These are phyloP conservation scores for Colletotrichum caudatum DNA, from an alignment of 2,329 filamentous ascomycete species.

Conservation along the genomic window DNA sequence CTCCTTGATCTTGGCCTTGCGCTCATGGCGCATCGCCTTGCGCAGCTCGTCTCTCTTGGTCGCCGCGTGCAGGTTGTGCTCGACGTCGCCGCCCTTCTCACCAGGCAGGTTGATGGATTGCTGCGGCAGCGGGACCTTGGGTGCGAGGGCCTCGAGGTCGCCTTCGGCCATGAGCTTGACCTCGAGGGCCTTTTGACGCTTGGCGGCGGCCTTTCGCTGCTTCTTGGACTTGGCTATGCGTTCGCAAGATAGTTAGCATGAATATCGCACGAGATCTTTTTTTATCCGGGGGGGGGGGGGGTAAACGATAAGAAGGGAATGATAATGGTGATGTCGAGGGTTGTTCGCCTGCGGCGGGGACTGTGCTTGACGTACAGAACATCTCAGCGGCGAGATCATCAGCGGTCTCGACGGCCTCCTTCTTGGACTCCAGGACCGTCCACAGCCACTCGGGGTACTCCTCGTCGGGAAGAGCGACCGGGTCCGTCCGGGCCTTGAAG, in stretches of 20 bases:
- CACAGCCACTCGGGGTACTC: conserved; percentile 88
- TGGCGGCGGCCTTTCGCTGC: conserved; percentile 78
- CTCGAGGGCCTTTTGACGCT: conserved; percentile 68
- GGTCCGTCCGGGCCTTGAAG: conserved; percentile 78
- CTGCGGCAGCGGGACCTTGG: conserved; percentile 80
- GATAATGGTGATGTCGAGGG: not conserved
- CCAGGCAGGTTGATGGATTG: conserved; percentile 81
- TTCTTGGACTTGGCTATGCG: conserved; percentile 84
- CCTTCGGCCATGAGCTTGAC: conserved; percentile 71
- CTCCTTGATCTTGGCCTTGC: conserved; percentile 84
- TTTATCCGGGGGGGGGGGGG: not conserved
- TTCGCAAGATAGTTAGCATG: not conserved
- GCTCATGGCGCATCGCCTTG: conserved; percentile 79
- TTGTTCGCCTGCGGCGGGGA: not conserved
- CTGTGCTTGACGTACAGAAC: conserved; percentile 73
- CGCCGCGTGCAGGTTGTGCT: conserved; percentile 61
- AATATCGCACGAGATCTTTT: not conserved
- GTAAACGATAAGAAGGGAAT: not conserved
- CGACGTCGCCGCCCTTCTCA: conserved; percentile 56
- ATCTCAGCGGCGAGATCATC: conserved; percentile 75
- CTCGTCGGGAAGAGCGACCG: conserved; percentile 78
- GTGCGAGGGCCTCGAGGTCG: conserved; percentile 73
- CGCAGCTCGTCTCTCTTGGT: conserved; percentile 72
- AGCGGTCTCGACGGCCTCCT: conserved; percentile 62
- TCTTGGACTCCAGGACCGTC: conserved; percentile 74